phyloP scores from a whole-genome alignment of 2,329 filamentous ascomycete species.

The Pseudogymnoascus sp. region DNA sequence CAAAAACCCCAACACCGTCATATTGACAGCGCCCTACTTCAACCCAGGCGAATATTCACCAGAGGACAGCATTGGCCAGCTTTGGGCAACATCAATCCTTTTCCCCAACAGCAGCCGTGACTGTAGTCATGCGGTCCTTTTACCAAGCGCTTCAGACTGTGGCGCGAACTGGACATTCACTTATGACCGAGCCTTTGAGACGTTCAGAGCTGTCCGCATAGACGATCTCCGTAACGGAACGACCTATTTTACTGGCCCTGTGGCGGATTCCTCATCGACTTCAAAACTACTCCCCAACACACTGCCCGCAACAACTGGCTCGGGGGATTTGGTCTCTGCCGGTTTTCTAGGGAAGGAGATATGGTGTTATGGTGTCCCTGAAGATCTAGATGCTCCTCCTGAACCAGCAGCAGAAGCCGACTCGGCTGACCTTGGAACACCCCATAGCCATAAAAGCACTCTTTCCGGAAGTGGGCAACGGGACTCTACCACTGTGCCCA shows the following conservation, averaged over 20 bases:
- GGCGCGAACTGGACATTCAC: conserved; percentile 71
- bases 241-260: conserved; percentile 70
- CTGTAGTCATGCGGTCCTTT: conserved; percentile 67
- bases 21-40: conserved; percentile 73
- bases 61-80: conserved; percentile 61
- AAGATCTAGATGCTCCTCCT: conserved; percentile 57
- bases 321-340: conserved; percentile 64
- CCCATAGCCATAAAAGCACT: not conserved
- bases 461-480: not conserved
- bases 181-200: conserved; percentile 69
- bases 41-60: conserved; percentile 59
- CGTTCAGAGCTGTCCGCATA: conserved; percentile 68
- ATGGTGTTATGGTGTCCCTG: conserved; percentile 73
- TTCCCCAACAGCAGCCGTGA: conserved; percentile 75
- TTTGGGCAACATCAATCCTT: conserved; percentile 81
- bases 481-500: conserved; percentile 4
- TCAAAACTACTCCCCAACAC: conserved; percentile 60
- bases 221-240: conserved; percentile 69
- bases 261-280: conserved; percentile 42
- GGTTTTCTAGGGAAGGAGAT: conserved; percentile 66
- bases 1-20: conserved; percentile 60
- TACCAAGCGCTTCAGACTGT: conserved; percentile 39
- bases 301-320: conserved; percentile 58
- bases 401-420: conserved; percentile 26
- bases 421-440: conserved; percentile 3